Percentiles rank a stretch among this genome's conserved stretches.
Evolutionary conservation across 169 alveolate genomes (phyloP).

Genomic region (Theileria luwenshuni): DNA sequence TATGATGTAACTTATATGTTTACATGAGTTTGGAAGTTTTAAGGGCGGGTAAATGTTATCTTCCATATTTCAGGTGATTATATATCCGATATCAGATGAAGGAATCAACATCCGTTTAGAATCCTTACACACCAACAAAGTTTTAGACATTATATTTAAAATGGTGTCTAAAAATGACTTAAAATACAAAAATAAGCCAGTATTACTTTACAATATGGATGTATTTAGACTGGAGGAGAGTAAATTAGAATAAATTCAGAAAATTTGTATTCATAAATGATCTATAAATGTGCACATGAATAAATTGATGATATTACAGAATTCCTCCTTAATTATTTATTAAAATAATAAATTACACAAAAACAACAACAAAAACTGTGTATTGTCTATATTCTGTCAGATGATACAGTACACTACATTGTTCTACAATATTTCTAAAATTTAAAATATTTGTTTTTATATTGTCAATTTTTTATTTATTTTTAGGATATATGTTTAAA

Average conservation of each 20-base stretch:
- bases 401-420: neutral
- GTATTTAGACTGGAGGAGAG: too few species aligned
- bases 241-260: too few species aligned
- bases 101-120: neutral
- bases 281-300: too few species aligned
- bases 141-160: neutral
- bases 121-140: neutral
- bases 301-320: too few species aligned
- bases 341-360: too few species aligned
- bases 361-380: too few species aligned
- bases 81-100: neutral
- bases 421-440: neutral
- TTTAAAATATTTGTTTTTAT: neutral
- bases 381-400: too few species aligned
- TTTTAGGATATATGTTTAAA: neutral
- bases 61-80: neutral
- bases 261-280: too few species aligned
- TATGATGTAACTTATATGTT: conserved; percentile 44
- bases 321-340: too few species aligned
- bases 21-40: conserved; percentile 27
- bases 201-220: too few species aligned
- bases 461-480: conserved; percentile 3
- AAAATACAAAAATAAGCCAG: too few species aligned
- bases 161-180: too few species aligned
- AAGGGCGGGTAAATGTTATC: neutral